Evolutionary conservation across 805 yeast genomes (phyloP), one percentile per base, ranked within the genome.

Genomic region (Candida tallmaniae): DNA sequence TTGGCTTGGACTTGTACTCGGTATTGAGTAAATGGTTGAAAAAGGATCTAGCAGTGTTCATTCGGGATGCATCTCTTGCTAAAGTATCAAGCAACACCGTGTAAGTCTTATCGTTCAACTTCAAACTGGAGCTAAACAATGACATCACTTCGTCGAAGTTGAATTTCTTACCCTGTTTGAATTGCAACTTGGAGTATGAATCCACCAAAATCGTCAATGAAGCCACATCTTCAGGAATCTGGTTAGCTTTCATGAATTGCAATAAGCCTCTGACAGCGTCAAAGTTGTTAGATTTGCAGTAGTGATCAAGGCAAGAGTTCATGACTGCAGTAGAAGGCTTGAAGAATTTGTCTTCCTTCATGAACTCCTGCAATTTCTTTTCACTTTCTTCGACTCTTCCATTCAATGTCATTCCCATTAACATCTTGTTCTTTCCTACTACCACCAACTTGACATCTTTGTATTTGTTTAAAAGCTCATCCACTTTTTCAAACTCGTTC

Each of bases 191-290:
- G 58, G 80, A 65, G 42, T 70, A 62, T 34, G 69, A 55, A 46
- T 80, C 78, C 34, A 80, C 65, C 16, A 80, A 57, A 23, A 73
- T 69, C 3, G 88, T 72, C 55, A 75, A 75, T 2, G 89, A 80
- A 12, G 76, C 76, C 29, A 76, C 64, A 50, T 78, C 84, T 18
- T 82, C 81, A 23, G 62, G 47, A 16, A 80, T 53, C 3, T 58
- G 51, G 17, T 59, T 38, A 21, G 51, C 52, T 25, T 48, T 51
- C 75, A 79, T 70, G 38, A 61, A 60, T 22, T 66, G 39, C 18
- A 62, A 59, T 27, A 81, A 54, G 10, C 74, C 60, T n/a, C 61
- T 64, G n/a, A 62, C 60, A 4, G 80, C 80, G 30, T 63, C 62
- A 20, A 60, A 65, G 39, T 75, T 63, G 26, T 63, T 59, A 6